Conservation (phyloP, 1,284 basidiomycete species). For the Lignosus rhinocerotis region DNA sequence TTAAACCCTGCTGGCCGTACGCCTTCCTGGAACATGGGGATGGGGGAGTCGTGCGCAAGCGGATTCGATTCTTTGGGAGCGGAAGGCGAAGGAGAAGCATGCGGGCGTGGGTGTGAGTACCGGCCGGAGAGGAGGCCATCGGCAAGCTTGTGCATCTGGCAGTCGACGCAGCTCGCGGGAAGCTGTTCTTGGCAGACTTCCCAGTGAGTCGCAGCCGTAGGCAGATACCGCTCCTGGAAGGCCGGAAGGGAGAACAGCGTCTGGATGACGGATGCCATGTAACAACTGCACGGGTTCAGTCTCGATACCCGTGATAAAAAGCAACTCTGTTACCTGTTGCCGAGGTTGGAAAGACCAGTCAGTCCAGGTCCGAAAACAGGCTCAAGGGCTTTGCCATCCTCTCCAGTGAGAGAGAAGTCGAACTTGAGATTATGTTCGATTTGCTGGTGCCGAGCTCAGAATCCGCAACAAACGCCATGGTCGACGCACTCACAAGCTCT, state of each 20-base stretch:
- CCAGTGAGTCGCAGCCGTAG: slow-evolving; percentile 59
- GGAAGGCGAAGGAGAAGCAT: slow-evolving; percentile 27
- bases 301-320: background rate
- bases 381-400: slow-evolving; percentile 85
- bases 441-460: slow-evolving; percentile 57
- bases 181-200: slow-evolving; percentile 65
- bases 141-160: slow-evolving; percentile 91
- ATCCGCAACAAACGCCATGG: background rate
- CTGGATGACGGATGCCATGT: slow-evolving; percentile 95
- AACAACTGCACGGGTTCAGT: slow-evolving; percentile 69
- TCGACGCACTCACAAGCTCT: slow-evolving; percentile 66
- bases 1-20: slow-evolving; percentile 88
- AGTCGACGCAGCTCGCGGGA: slow-evolving; percentile 88
- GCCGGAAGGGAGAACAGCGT: slow-evolving; percentile 79
- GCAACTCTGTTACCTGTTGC: slow-evolving; percentile 68
- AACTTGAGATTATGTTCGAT: slow-evolving; percentile 96
- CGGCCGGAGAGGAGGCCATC: slow-evolving; percentile 93
- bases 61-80: slow-evolving; percentile 34
- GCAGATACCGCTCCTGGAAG: slow-evolving; percentile 78
- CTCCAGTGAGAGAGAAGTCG: slow-evolving; percentile 92
- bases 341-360: slow-evolving; percentile 91
- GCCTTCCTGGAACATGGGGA: slow-evolving; percentile 82
- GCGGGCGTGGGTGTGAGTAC: slow-evolving; percentile 71
- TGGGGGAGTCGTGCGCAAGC: slow-evolving; percentile 41
- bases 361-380: slow-evolving; percentile 89